Percentiles rank a stretch among this genome's conserved stretches.
Evolutionary conservation across 2,329 filamentous ascomycete species (phyloP).

Genomic region (Lojkania enalia): DNA sequence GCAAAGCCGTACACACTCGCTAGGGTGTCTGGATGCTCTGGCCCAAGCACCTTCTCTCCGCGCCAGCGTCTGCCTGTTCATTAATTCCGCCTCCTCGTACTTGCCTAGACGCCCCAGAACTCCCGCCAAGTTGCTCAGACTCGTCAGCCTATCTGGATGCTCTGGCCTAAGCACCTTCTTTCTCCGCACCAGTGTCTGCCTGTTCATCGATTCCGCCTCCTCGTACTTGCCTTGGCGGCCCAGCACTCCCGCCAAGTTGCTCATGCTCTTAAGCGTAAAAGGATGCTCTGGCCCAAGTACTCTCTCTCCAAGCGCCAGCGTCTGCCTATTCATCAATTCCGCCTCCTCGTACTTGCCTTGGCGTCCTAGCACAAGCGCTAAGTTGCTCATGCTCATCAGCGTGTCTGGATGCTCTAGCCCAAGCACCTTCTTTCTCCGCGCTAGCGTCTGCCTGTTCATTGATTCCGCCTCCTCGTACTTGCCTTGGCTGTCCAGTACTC

Average conservation of each 20-base stretch:
- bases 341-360: conserved; percentile 7
- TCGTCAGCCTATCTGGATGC: conserved; percentile 5
- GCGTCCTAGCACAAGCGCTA: neutral
- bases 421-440: conserved; percentile 5
- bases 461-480: conserved; percentile 9
- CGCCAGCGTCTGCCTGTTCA: conserved; percentile 6
- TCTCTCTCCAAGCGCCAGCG: conserved; percentile 6
- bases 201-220: conserved; percentile 12
- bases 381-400: neutral
- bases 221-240: neutral
- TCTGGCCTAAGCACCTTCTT: conserved; percentile 5
- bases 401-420: conserved; percentile 2
- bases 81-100: conserved; percentile 14
- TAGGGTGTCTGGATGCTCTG: neutral
- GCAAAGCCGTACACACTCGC: neutral
- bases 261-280: conserved; percentile 6
- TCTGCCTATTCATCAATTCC: conserved; percentile 11
- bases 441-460: conserved; percentile 7
- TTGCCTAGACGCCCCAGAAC: neutral
- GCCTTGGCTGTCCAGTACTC: too few relatives aligned
- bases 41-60: conserved; percentile 4
- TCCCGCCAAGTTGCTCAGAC: conserved; percentile 1
- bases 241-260: conserved; percentile 1
- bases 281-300: conserved; percentile 7
- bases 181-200: conserved; percentile 2